phyloP scores from a whole-genome alignment of 768 basidiomycete species.

The Cystoderma amianthinum region DNA sequence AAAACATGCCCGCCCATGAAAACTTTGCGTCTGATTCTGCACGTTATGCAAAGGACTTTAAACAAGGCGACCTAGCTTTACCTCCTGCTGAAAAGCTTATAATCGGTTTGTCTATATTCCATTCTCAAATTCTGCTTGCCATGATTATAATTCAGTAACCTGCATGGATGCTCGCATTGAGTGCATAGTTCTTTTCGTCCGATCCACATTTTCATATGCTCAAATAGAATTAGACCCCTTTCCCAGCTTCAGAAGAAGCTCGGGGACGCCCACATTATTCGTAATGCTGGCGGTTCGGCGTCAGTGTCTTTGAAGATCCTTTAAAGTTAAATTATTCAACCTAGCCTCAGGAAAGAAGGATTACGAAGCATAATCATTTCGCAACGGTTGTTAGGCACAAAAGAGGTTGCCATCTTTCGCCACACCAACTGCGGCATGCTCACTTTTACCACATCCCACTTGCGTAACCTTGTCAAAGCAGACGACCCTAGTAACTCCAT shows the following conservation, averaged over 20 bases:
- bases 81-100: constrained; percentile 27
- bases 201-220: constrained; percentile 3
- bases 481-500: constrained; percentile 26
- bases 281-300: constrained; percentile 68
- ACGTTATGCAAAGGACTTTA: constrained; percentile 37
- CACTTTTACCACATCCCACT: constrained; percentile 44
- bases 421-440: constrained; percentile 75
- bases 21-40: constrained; percentile 34
- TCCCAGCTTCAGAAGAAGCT: constrained; percentile 53
- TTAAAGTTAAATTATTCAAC: neutral
- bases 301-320: constrained; percentile 22
- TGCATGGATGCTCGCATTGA: constrained; percentile 76
- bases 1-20: constrained; percentile 21
- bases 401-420: constrained; percentile 61
- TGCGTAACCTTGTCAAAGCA: constrained; percentile 44
- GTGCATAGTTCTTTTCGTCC: constrained; percentile 32
- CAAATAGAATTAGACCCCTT: constrained; percentile 33
- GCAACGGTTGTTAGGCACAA: constrained; percentile 65
- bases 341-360: constrained; percentile 44
- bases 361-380: constrained; percentile 64
- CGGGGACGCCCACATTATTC: constrained; percentile 67
- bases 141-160: constrained; percentile 31
- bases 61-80: constrained; percentile 27
- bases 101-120: constrained; percentile 14
- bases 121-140: neutral